Base-by-base conservation (phyloP, 192 early-diverging fungal genomes). In the Coemansia sp. region DNA sequence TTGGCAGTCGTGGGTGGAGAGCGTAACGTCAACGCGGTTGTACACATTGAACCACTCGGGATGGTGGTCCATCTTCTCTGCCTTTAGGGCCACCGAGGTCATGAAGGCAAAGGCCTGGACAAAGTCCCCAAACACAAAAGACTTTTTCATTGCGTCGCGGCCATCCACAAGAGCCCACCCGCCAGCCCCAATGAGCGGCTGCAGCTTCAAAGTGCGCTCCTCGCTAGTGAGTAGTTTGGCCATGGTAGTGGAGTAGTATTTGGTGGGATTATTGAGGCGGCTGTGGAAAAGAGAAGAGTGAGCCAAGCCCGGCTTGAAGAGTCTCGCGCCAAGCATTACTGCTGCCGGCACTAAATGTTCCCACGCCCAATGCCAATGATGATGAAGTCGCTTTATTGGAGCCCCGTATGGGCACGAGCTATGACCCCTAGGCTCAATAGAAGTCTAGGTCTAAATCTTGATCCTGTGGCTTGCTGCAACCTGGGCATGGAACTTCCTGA, bases 31-130 rank as follows among this genome's bases (percentile, higher is more conserved):
- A 14, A 96, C 93, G 31, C 86, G 76, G 84, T 96, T 94, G 80
- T 99, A 99, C 26, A 99, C 95, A 71, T 93, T 93, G 71, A 92
- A 92, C 92, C 92, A 93, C 74, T 97, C 96, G 21, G 96, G 96
- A 66, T 99, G 96, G 76, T 99, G 96, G 66, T 95, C 92, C 73
- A 87, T 85, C 75, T 93, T 94, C 48, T 99, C 97, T 35, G 94
- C 94, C 35, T 82, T 82, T 36, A 95, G 82, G 34, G 94, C 97
- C 7, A 97, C 91, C 11, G 89, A 76, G 9, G 93, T 86, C 97
- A 99, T 99, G 79, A 99, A 99, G 5, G 89, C 90, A 84, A 94
- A 99, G 6, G 94, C 94, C 53, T 87, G 84, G 76, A 84, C 88
- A 70, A 99, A 99, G 70, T 92, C 86, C 46, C 85, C 76, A 79